Conservation (phyloP, 441 rosid species). For the Omphalea diandra region DNA sequence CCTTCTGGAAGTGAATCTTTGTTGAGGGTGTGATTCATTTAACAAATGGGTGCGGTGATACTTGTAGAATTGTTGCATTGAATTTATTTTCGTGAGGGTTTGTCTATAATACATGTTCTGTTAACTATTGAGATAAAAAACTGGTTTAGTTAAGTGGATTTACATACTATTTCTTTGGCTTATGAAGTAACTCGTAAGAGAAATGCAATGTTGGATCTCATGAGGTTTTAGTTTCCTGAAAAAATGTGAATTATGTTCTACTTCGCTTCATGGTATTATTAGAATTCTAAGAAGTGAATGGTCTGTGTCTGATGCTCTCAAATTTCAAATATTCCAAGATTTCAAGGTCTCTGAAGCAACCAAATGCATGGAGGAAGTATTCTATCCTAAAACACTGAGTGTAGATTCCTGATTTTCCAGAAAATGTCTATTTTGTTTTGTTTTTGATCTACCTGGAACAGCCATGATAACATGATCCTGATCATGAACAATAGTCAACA, state of each 20-base stretch:
- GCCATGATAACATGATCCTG: background rate
- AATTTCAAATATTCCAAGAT: background rate
- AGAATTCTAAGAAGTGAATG: conserved; percentile 2
- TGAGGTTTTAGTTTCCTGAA: conserved; percentile 14
- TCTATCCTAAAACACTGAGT: background rate
- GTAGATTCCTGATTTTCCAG: conserved; percentile 7
- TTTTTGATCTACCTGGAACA: background rate
- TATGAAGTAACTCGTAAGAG: conserved; percentile 4
- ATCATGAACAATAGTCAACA: background rate
- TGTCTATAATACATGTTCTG: background rate
- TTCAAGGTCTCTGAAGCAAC: background rate
- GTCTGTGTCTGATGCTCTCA: conserved; percentile 8
- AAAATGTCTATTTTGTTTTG: conserved; percentile 1
- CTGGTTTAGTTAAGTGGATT: conserved; percentile 18
- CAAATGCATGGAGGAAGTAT: background rate
- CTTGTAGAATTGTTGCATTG: background rate
- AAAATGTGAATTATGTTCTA: conserved; percentile 14
- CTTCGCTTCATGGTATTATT: conserved; percentile 4
- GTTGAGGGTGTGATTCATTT: conserved; percentile 18
- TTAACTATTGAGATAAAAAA: background rate
- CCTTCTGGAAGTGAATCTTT: conserved; percentile 1
- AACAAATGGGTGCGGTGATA: conserved; percentile 16
- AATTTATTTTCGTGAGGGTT: conserved; percentile 14
- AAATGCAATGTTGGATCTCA: conserved; percentile 27
- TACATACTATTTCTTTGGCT: conserved; percentile 5